These are phyloP conservation scores for Nissolia schottii DNA, from an alignment of 306 rosid species.

Conservation along the genomic window DNA sequence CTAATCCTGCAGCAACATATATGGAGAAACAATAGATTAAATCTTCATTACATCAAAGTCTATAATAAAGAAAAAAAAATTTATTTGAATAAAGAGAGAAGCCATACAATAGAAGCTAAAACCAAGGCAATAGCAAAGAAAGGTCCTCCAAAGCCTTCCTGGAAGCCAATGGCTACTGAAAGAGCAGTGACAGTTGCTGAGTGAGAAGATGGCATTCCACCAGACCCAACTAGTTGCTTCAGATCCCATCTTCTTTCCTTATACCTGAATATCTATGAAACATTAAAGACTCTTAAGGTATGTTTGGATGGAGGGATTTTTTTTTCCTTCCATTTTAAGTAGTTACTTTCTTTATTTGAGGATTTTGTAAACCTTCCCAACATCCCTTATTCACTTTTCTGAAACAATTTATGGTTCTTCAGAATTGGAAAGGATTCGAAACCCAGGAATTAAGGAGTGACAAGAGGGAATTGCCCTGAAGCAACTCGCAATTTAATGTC, in stretches of 20 bases:
- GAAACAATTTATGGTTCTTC: background rate
- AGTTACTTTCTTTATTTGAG: background rate
- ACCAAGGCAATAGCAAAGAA: conserved; percentile 57
- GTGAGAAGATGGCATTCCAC: conserved; percentile 98
- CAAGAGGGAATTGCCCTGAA: background rate
- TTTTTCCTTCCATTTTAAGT: too few relatives aligned
- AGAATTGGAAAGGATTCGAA: background rate
- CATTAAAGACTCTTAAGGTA: conserved; percentile 39
- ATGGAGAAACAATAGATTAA: background rate
- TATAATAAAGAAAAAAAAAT: background rate
- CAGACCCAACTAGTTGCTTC: conserved; percentile 65
- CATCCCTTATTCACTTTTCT: background rate
- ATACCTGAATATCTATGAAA: conserved; percentile 61
- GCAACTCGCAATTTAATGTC: background rate
- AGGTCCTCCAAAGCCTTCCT: conserved; percentile 71
- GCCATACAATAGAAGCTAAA: conserved; percentile 63
- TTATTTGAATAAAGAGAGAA: conserved; percentile 16
- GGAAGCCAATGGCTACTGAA: conserved; percentile 66
- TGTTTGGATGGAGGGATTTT: background rate
- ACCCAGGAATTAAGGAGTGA: too few relatives aligned
- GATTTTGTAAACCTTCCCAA: background rate
- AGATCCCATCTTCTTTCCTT: conserved; percentile 77
- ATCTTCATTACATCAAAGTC: background rate
- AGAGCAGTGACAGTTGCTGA: conserved; percentile 88
- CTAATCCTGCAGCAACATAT: background rate